Conservation (phyloP, 441 rosid species). For the Eruca vesicaria region DNA sequence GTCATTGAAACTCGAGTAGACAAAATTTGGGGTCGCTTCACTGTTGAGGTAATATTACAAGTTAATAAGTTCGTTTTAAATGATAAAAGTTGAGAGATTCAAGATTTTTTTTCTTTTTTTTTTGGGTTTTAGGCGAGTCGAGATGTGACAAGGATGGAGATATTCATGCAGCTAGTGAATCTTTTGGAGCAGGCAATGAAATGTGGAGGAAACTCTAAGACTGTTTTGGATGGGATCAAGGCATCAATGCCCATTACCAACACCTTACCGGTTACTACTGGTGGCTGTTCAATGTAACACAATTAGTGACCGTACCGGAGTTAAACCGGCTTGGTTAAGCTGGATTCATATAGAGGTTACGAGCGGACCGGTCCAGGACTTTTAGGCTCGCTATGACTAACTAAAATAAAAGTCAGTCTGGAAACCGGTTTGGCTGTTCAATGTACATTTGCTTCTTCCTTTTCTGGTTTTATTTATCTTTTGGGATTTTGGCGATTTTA, state of each 20-base stretch:
- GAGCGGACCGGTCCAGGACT: constrained; percentile 24
- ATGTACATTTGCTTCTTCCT: constrained; percentile 23
- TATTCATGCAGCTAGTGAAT: constrained; percentile 82
- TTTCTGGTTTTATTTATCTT: not conserved
- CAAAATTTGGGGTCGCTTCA: constrained; percentile 90
- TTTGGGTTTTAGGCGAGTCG: constrained; percentile 72
- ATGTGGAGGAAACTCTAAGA: constrained; percentile 39
- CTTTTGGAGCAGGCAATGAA: constrained; percentile 77
- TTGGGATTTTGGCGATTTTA: constrained; percentile 6
- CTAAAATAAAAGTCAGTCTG: constrained; percentile 17
- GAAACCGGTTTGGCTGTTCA: constrained; percentile 1
- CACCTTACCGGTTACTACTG: constrained; percentile 52
- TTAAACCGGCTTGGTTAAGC: constrained; percentile 14
- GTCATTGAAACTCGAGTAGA: constrained; percentile 74
- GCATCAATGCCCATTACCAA: constrained; percentile 46
- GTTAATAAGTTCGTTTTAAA: not conserved
- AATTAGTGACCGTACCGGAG: constrained; percentile 3
- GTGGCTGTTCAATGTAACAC: constrained; percentile 40
- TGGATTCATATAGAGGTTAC: constrained; percentile 31
- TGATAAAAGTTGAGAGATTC: not conserved
- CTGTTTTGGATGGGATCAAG: constrained; percentile 52
- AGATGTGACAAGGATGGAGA: constrained; percentile 90
- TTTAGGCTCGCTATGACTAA: constrained; percentile 33
- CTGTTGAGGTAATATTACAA: constrained; percentile 65
- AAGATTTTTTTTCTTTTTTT: not conserved